phyloP scores from a whole-genome alignment of 2,329 filamentous ascomycete genomes.

The Xylariaceae sp. region DNA sequence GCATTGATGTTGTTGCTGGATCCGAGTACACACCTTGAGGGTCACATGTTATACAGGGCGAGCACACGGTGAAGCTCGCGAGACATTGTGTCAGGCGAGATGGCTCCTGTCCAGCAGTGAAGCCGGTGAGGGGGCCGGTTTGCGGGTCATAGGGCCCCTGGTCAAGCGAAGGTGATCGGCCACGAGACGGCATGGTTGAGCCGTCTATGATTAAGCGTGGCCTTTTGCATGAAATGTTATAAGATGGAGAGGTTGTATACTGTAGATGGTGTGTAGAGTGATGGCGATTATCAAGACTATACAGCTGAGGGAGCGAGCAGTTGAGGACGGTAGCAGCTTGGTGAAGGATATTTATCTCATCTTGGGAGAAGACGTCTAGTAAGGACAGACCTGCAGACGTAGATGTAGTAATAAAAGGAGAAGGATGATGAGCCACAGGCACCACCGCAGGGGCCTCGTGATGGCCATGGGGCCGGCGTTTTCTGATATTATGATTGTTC shows the following conservation, averaged over 20 bases:
- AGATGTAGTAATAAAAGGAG: slow-evolving; percentile 19
- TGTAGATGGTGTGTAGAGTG: slow-evolving; percentile 27
- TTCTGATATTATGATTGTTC: slow-evolving; percentile 39
- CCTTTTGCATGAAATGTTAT: slow-evolving; percentile 15
- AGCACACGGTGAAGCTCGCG: slow-evolving; percentile 33
- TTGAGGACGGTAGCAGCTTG: slow-evolving; percentile 34
- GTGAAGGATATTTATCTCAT: slow-evolving; percentile 32
- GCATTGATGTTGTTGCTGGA: slow-evolving; percentile 5
- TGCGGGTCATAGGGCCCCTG: slow-evolving; percentile 19
- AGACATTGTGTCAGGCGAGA: slow-evolving; percentile 33
- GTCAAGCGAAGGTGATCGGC: slow-evolving; percentile 21
- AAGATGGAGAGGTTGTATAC: slow-evolving; percentile 19
- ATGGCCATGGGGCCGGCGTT: slow-evolving; percentile 40
- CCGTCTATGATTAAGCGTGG: slow-evolving; percentile 25
- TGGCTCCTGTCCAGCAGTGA: slow-evolving; percentile 22
- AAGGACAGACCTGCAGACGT: slow-evolving; percentile 23
- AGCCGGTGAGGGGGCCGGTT: slow-evolving; percentile 15
- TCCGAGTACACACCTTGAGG: slow-evolving; percentile 31
- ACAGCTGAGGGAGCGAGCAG: slow-evolving; percentile 26
- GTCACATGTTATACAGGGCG: slow-evolving; percentile 33
- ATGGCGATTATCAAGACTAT: slow-evolving; percentile 30
- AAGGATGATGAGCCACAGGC: slow-evolving; percentile 33
- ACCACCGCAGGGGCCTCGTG: slow-evolving; percentile 36
- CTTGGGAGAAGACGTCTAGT: slow-evolving; percentile 22
- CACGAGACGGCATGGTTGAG: slow-evolving; percentile 22